Evolutionary conservation across 163 green algal species (phyloP).

Genomic region (Picocystis sp.): DNA sequence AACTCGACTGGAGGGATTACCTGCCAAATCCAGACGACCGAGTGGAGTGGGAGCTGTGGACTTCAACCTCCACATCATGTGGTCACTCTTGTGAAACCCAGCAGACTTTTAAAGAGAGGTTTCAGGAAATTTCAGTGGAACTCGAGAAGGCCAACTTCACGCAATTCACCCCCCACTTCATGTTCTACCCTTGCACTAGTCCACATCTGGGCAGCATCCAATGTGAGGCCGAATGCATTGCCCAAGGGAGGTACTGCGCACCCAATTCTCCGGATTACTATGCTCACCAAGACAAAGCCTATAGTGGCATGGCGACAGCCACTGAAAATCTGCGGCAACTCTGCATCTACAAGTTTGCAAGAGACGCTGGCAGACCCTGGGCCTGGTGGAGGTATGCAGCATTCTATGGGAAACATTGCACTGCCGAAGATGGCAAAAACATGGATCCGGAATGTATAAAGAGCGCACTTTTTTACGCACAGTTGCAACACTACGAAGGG

Average conservation of each 20-base stretch:
- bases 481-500: constrained; percentile 7
- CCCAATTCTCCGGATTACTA: constrained; percentile 50
- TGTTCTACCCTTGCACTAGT: constrained; percentile 54
- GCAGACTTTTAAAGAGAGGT: constrained; percentile 34
- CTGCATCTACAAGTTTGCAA: constrained; percentile 51
- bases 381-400: constrained; percentile 66
- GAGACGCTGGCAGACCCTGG: constrained; percentile 29
- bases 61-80: constrained; percentile 72
- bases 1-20: constrained; percentile 62
- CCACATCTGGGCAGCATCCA: constrained; percentile 26
- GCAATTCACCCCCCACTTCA: constrained; percentile 56
- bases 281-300: constrained; percentile 48
- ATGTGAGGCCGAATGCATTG: constrained; percentile 65
- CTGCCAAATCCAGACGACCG: constrained; percentile 45
- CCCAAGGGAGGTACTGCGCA: constrained; percentile 57
- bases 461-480: constrained; percentile 20
- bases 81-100: constrained; percentile 61
- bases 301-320: constrained; percentile 59
- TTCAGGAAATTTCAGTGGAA: constrained; percentile 38
- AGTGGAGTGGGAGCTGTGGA: constrained; percentile 84
- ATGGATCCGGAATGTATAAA: constrained; percentile 46
- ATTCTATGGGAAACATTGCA: constrained; percentile 45
- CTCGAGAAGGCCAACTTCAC: constrained; percentile 23
- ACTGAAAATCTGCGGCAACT: constrained; percentile 68
- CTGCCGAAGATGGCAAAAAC: constrained; percentile 46